A percentile compares a stretch with the other conserved stretches of the same genome.
phyloP scores from a whole-genome alignment of 371 early-diverging fungal species.

The Actinomucor elegans region DNA sequence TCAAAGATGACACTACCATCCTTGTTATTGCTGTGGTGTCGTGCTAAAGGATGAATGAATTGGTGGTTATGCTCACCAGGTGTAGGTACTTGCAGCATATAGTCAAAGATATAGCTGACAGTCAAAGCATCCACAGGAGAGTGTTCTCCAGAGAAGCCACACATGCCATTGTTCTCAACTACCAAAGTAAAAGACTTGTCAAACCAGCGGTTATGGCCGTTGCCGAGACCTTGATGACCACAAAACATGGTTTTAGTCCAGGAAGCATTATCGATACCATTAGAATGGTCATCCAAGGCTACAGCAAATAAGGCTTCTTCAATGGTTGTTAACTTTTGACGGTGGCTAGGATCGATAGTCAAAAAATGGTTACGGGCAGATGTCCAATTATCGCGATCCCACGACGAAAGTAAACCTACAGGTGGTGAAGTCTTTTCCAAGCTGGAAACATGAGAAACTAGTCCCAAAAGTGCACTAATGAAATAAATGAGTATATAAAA shows the following conservation, averaged over 20 bases:
- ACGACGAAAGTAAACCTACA: constrained; percentile 79
- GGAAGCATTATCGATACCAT: constrained; percentile 28
- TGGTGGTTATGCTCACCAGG: constrained; percentile 5
- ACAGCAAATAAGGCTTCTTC: constrained; percentile 75
- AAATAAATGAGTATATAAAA: background rate
- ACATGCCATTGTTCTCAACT: constrained; percentile 70
- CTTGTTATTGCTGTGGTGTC: background rate
- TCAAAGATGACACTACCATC: constrained; percentile 3
- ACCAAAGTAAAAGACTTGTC: constrained; percentile 76
- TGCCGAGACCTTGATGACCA: constrained; percentile 32
- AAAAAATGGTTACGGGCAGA: constrained; percentile 61
- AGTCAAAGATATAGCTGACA: constrained; percentile 65
- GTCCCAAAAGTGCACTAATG: constrained; percentile 24
- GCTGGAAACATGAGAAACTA: constrained; percentile 48
- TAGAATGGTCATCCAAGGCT: constrained; percentile 70
- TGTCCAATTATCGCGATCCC: constrained; percentile 86
- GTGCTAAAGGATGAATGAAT: constrained; percentile 1
- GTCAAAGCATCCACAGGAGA: constrained; percentile 82
- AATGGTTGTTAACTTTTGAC: constrained; percentile 50
- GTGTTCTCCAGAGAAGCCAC: constrained; percentile 79
- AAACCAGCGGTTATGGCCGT: constrained; percentile 89
- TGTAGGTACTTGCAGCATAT: constrained; percentile 50
- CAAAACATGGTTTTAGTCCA: constrained; percentile 35
- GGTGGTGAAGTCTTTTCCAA: constrained; percentile 47
- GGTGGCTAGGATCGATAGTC: constrained; percentile 40